Evolutionary conservation across 306 rosid genomes (phyloP), one percentile per base, ranked within the genome.

Genomic region (Casuarina equisetifolia): DNA sequence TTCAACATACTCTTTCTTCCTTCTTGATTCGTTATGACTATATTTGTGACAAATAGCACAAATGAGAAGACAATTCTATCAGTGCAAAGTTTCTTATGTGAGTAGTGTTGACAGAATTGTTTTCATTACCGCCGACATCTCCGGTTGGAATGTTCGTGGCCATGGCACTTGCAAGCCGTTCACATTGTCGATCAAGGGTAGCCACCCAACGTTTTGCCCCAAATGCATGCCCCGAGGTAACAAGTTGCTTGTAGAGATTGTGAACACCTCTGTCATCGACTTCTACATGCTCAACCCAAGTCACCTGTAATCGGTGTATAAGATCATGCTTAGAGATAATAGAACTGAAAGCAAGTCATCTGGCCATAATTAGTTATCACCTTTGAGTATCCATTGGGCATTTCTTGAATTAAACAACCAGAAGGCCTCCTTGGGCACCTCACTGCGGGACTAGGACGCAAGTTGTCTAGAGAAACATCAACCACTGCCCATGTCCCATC

Each of bases 401-500:
- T 84, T 80, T 96, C 99, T 80, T 96, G 98, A 81, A 96, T 91
- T 55, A 96, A 86, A 78, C 99, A 96, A 61, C 99, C 99, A 2
- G 99, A 92, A 51, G 99, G 98, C 80, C 94, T 90, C 90, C 98
- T 89, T 80, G 92, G 85, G 49, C 93, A 88, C 80, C 89, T 83
- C 0, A 83, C 80, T 1, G 85, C 77, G 20, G 96, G 89, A 48
- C 83, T 79, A 9, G 93, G 95, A 39, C 98, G 90, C 64, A 92
- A 73, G 72, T 88, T 88, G 68, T 96, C 99, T 81, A 96, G 79
- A 8, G 99, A 96, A 36, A 91, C 97, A 69, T 96, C 99, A 44
- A 96, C 99, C 50, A 96, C 99, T 3, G 96, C 98, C 99, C 99
- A 96, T 2, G 89, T 87, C 46, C 99, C 99, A 10, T 96, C 98